Evolutionary conservation across 73 alveolate genomes (phyloP).

Genomic region (Stentor coeruleus): DNA sequence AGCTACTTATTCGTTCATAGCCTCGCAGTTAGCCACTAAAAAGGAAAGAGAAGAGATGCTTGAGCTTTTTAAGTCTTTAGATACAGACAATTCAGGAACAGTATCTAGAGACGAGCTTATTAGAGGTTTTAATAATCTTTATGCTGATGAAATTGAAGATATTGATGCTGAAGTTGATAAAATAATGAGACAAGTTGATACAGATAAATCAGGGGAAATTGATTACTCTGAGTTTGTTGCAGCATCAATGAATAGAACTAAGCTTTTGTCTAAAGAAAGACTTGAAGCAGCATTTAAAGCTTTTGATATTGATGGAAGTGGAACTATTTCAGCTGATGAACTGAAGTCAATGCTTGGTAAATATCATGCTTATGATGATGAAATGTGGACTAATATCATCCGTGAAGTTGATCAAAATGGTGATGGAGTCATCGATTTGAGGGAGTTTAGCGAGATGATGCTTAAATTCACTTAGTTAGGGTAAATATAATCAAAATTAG

Average conservation of each 20-base stretch:
- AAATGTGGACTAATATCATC: not conserved
- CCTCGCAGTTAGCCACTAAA: not conserved
- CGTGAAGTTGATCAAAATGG: not conserved
- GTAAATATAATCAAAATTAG: too few relatives aligned
- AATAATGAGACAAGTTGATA: constrained; percentile 31
- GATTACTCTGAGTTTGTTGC: constrained; percentile 44
- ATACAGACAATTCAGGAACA: not conserved
- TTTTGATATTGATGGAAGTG: constrained; percentile 40
- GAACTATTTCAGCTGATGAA: constrained; percentile 39
- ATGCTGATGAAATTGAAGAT: not conserved
- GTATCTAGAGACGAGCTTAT: not conserved
- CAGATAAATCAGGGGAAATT: constrained; percentile 30
- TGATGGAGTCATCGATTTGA: not conserved
- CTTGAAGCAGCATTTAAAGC: constrained; percentile 32
- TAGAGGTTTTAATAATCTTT: not conserved
- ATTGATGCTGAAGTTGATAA: constrained; percentile 14
- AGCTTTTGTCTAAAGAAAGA: constrained; percentile 27
- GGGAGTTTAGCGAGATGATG: not conserved
- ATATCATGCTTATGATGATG: constrained; percentile 17
- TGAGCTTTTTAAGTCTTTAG: not conserved
- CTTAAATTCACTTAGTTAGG: too few relatives aligned
- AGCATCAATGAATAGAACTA: constrained; percentile 25
- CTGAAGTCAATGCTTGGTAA: constrained; percentile 30
- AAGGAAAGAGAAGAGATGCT: not conserved
- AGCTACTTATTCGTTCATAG: not conserved